phyloP scores from a whole-genome alignment of 2,329 filamentous ascomycete species.

The Aspergillus proliferans region DNA sequence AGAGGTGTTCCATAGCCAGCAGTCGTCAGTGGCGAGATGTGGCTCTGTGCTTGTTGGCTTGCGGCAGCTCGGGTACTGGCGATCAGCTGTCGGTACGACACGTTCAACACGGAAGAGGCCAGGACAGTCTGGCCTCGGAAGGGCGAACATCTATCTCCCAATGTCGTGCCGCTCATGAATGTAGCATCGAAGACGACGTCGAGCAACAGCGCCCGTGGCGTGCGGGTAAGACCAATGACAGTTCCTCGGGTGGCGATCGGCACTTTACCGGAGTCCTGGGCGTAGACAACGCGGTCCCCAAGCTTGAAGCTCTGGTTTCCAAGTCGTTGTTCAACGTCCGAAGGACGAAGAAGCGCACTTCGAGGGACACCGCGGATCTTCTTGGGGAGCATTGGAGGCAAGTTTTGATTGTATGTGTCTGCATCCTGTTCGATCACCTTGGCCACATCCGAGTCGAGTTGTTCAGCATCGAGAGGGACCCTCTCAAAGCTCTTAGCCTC shows the following conservation, averaged over 20 bases:
- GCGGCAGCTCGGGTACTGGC: conserved; percentile 43
- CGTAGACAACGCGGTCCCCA: conserved; percentile 89
- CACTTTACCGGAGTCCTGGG: conserved; percentile 86
- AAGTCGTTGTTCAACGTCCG: conserved; percentile 88
- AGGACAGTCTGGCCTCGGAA: conserved; percentile 93
- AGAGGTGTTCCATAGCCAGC: conserved; percentile 52
- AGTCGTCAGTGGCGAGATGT: conserved; percentile 47
- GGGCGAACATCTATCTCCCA: conserved; percentile 81
- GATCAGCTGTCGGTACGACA: conserved; percentile 74
- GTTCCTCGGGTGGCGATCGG: conserved; percentile 88
- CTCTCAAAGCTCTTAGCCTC: conserved; percentile 89
- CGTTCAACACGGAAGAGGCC: conserved; percentile 80
- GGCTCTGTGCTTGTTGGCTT: conserved; percentile 51
- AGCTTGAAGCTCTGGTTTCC: conserved; percentile 76
- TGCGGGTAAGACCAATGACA: conserved; percentile 89
- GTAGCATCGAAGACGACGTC: conserved; percentile 90
- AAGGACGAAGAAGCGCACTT: conserved; percentile 82
- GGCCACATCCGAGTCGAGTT: conserved; percentile 87
- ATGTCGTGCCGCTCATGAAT: conserved; percentile 94
- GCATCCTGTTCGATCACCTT: conserved; percentile 71
- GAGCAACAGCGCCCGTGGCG: conserved; percentile 71
- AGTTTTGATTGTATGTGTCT: conserved; percentile 54
- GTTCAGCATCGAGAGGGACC: conserved; percentile 93
- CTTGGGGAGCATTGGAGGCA: conserved; percentile 54
- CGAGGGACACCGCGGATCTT: conserved; percentile 77